phyloP scores from a whole-genome alignment of 2,329 filamentous ascomycete genomes.

The Chaetomium globosum region DNA sequence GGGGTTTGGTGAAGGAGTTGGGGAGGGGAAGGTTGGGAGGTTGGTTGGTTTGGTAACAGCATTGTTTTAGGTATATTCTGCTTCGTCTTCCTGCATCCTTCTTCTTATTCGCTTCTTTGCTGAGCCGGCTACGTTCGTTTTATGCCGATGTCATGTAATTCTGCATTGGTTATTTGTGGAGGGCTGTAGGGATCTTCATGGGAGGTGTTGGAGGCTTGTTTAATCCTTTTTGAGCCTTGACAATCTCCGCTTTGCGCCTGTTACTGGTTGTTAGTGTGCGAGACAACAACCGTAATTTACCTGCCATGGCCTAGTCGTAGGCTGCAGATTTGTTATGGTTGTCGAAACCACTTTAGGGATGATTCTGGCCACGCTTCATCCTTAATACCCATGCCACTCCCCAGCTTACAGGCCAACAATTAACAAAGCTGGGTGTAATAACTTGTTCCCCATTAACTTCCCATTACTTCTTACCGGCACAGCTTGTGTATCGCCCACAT shows the following conservation, averaged over 20 bases:
- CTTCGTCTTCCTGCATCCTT: background rate
- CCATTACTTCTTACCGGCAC: no score
- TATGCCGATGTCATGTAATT: conserved; percentile 6
- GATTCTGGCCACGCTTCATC: no score
- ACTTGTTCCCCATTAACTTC: no score
- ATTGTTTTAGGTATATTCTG: conserved; percentile 11
- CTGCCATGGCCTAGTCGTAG: background rate
- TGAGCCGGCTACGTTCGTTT: background rate
- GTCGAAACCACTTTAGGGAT: no score
- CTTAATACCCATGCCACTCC: no score
- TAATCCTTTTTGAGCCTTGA: background rate
- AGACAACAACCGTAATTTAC: background rate
- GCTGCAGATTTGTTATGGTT: no score
- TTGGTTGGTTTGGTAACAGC: background rate
- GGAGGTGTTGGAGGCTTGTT: conserved; percentile 2
- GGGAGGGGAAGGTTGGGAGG: background rate
- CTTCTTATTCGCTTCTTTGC: background rate
- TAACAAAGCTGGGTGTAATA: no score
- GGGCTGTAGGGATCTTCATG: conserved; percentile 10
- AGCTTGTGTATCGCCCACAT: no score
- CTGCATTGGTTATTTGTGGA: conserved; percentile 14
- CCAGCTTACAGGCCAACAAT: no score
- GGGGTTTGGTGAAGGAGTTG: background rate
- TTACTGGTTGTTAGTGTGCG: background rate
- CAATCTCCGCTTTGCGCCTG: background rate